Evolutionary conservation across 2,329 filamentous ascomycete species (phyloP).

Genomic region (Aspergillus sp.): DNA sequence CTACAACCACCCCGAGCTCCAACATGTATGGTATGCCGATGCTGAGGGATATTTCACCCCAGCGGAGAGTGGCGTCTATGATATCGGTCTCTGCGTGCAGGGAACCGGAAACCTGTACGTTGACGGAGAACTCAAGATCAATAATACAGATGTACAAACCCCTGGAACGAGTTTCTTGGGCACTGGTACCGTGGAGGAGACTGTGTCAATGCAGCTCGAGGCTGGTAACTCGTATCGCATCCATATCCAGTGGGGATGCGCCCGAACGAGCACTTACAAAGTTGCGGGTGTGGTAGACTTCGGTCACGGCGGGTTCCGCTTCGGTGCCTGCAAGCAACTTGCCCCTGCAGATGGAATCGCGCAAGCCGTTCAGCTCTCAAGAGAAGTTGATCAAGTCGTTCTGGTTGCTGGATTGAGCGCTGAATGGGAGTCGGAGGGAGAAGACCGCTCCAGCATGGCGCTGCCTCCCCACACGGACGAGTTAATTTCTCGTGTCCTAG

Average conservation of each 20-base stretch:
- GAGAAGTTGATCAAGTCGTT: conserved; percentile 71
- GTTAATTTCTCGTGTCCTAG: conserved; percentile 63
- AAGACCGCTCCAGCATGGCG: conserved; percentile 59
- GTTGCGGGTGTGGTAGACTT: conserved; percentile 51
- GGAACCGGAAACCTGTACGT: conserved; percentile 66
- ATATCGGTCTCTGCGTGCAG: conserved; percentile 64
- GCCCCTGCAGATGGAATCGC: conserved; percentile 60
- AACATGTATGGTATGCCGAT: conserved; percentile 58
- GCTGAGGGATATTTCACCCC: conserved; percentile 62
- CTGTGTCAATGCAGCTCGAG: conserved; percentile 57
- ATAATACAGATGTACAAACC: conserved; percentile 64
- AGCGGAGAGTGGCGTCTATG: conserved; percentile 61
- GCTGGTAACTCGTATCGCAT: conserved; percentile 60
- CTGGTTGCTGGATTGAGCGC: conserved; percentile 74
- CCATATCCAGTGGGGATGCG: conserved; percentile 60
- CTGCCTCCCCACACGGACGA: conserved; percentile 56
- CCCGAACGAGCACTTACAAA: conserved; percentile 58
- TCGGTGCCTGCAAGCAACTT: conserved; percentile 61
- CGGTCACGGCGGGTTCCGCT: conserved; percentile 60
- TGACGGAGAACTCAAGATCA: conserved; percentile 61
- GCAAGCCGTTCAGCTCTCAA: conserved; percentile 66
- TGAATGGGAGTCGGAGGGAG: conserved; percentile 78
- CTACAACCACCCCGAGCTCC: conserved; percentile 57
- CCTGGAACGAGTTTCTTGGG: conserved; percentile 67
- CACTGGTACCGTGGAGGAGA: conserved; percentile 64